Base-by-base conservation (phyloP, 257 asterid species). In the Capsicum rhomboideum region DNA sequence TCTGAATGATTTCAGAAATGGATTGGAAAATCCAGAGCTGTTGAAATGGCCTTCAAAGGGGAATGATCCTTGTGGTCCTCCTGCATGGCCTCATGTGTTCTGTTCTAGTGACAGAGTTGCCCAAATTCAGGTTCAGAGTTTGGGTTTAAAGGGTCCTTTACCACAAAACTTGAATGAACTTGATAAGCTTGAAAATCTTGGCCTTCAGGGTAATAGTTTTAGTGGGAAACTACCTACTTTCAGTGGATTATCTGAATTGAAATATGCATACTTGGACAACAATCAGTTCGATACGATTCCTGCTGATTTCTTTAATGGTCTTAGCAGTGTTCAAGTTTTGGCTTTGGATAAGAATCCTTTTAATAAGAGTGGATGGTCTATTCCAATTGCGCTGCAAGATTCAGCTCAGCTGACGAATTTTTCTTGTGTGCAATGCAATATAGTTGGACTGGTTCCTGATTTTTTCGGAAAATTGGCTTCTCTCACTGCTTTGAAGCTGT, bases 41-140 rank as follows among this genome's bases (percentile, higher is more conserved):
- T 87, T 95, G 82, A 83, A 91, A 87, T 93, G 98, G 98, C 98
- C 98, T 6, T 59, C 46, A 0, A 82, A 52, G 9, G 97, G 96
- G 29, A 87, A 82, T 56, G 98, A 95, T 84, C 98, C 98, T 0
- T 95, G 98, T 83, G 97, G 95, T 14, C 93, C 97, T 79, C 98
- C 98, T 79, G 78, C 92, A 42, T 95, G 98, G 98, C 92, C 94
- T 26, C 92, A 91, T 74, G 89, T 93, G 66, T 82, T 90, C 89
- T 95, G 98, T 82, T 89, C 94, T 49, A 82, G 89, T 21, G 93
- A 90, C 83, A 88, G 95, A 87, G 92, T 95, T 53, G 91, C 97
- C 12, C 98, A 93, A 89, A 93, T 95, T 92, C 98, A 95, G 91
- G 97, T 92, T 13, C 91, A 91, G 72, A 86, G 87, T 10, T 87